Base-by-base conservation (phyloP, 2,329 filamentous ascomycete genomes). In the Diaporthe helianthi region DNA sequence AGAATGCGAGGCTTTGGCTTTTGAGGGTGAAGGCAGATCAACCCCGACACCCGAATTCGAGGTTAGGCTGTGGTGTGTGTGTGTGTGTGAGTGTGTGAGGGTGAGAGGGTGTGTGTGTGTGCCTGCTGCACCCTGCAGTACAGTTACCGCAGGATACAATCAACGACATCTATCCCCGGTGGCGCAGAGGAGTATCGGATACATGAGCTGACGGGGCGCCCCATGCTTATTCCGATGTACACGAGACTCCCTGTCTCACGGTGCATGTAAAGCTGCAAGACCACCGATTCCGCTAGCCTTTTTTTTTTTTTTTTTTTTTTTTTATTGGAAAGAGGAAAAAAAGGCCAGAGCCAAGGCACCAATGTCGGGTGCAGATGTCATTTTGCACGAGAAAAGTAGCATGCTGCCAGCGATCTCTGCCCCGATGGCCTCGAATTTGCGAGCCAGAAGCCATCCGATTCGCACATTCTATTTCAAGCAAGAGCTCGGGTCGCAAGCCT, bases 121-220 rank as follows among this genome's bases (percentile, higher is more conserved):
- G 63, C 66, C 55, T 66, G 66, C 60, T 58, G 67, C 67, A 66
- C 51, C 63, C 58, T 49, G 70, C 67, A 64, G 67, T 69, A 71
- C 67, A 69, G 67, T 55, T 55, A 71, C 70, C 68, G 41, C 54
- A 58, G 67, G 70, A 63, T 71, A 69, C 70, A 71, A 64, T n/a
- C 54, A 33, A 53, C 8, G 58, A 69, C 70, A 65, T 67, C 46
- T 44, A 51, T 15, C 38, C 63, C 65, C 22, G 55, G 65, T 53
- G 65, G 66, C 29, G 49, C 47, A 13, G 54, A 46, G 54, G 55
- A 60, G 70, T 69, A 69, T 67, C 52, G 36, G 55, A 54, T 71
- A 71, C 70, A 64, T 69, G 33, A 17, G 58, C 26, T 64, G 58
- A 51, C 63, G 36, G 46, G 55, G 49, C 19, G 54, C 22, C 44